Evolutionary conservation across 192 early-diverging fungal genomes (phyloP).

Genomic region (Physocladia obscura): DNA sequence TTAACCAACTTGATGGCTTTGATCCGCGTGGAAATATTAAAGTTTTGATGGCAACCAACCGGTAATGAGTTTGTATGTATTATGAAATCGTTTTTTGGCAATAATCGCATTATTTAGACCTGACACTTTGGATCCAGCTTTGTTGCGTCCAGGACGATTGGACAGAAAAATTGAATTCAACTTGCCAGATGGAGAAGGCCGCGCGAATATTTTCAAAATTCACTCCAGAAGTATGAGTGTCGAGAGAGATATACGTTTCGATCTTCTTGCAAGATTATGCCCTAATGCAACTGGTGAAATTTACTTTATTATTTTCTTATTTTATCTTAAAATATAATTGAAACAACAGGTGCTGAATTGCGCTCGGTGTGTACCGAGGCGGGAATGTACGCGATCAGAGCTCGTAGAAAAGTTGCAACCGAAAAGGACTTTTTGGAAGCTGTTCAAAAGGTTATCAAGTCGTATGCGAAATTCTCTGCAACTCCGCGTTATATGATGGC

Average conservation of each 20-base stretch:
- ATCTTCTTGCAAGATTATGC: constrained; percentile 94
- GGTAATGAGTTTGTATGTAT: constrained; percentile 36
- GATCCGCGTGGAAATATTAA: constrained; percentile 99
- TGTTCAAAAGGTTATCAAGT: constrained; percentile 99
- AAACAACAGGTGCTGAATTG: constrained; percentile 98
- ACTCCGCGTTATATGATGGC: constrained; percentile 84
- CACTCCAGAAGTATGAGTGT: constrained; percentile 99
- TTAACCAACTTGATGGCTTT: constrained; percentile 99
- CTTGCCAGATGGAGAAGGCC: constrained; percentile 93
- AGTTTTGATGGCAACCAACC: constrained; percentile 98
- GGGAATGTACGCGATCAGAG: constrained; percentile 99
- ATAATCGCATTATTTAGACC: constrained; percentile 52
- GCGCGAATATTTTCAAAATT: constrained; percentile 97
- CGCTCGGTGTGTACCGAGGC: constrained; percentile 99
- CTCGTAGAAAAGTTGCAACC: constrained; percentile 96
- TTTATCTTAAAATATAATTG: constrained; percentile 8
- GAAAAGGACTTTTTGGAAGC: constrained; percentile 99
- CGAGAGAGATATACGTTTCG: constrained; percentile 98
- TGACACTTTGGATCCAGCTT: constrained; percentile 96
- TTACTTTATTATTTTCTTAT: constrained; percentile 23
- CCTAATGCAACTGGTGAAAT: constrained; percentile 98
- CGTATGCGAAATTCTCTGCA: constrained; percentile 91
- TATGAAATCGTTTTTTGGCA: background rate
- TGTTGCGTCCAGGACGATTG: constrained; percentile 95
- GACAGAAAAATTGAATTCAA: constrained; percentile 99